A percentile compares a stretch with the other conserved stretches of the same genome.
Evolutionary conservation across 345 rosid genomes (phyloP).

Genomic region (Brassica incana): DNA sequence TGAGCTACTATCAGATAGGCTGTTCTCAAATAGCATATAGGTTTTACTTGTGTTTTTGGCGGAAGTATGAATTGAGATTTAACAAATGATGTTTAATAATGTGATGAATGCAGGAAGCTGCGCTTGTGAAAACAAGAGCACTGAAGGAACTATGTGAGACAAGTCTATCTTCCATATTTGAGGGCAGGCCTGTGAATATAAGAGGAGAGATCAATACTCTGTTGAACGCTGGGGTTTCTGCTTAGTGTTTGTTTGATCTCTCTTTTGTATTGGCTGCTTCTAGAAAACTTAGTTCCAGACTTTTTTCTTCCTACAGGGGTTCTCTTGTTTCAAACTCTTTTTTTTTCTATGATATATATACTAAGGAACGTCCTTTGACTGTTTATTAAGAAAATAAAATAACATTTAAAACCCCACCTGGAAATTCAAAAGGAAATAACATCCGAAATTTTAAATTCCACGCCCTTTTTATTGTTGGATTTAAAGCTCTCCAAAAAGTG

Average conservation of each 20-base stretch:
- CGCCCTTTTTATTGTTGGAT: no score
- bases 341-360: constrained; percentile 1
- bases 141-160: constrained; percentile 85
- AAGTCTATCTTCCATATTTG: constrained; percentile 83
- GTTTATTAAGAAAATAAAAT: no score
- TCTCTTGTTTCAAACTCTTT: constrained; percentile 25
- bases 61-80: background rate
- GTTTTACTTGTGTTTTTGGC: constrained; percentile 4
- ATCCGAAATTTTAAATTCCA: no score
- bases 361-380: background rate
- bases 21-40: background rate
- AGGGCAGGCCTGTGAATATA: constrained; percentile 95
- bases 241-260: constrained; percentile 38
- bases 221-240: constrained; percentile 63
- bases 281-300: constrained; percentile 27
- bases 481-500: no score
- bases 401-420: no score
- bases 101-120: constrained; percentile 66
- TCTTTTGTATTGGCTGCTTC: background rate
- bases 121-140: constrained; percentile 75
- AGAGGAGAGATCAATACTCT: constrained; percentile 93
- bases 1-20: constrained; percentile 23
- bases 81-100: constrained; percentile 9
- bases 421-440: no score
- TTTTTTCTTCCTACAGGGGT: constrained; percentile 12